Conservation (phyloP, 176 grass and related monocot genomes). For the Tuctoria greenei region DNA sequence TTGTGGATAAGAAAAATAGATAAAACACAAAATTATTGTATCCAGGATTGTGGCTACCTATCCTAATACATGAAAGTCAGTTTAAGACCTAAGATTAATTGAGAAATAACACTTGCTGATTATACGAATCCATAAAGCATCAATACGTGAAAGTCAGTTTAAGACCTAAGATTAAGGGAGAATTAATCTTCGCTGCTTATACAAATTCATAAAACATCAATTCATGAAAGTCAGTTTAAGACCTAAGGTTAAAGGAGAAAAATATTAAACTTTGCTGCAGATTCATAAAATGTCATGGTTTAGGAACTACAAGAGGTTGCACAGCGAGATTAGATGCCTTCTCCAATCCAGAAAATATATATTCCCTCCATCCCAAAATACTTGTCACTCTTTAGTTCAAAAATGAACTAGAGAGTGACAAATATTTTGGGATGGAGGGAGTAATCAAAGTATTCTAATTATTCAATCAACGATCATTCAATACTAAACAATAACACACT, state of each 20-base stretch:
- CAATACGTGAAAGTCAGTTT: not conserved
- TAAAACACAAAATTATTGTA: slow-evolving; percentile 1
- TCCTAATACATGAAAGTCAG: not conserved
- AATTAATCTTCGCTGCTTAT: not conserved
- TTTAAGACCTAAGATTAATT: not conserved
- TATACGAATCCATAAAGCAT: not conserved
- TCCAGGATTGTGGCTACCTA: not conserved
- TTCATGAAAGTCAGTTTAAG: not conserved
- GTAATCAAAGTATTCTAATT: not conserved
- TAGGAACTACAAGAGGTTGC: not conserved
- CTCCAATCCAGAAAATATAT: not conserved
- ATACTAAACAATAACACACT: not conserved
- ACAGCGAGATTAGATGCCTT: not conserved
- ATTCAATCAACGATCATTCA: not conserved
- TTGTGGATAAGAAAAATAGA: not conserved
- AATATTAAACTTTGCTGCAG: not conserved
- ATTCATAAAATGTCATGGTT: not conserved
- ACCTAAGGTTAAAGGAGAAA: not conserved
- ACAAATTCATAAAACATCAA: not conserved
- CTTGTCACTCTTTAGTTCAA: no score
- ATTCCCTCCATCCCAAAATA: no score
- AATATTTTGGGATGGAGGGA: no score
- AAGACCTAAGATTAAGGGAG: not conserved
- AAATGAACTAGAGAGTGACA: no score
- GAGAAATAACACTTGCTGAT: not conserved